Percentiles rank a stretch among this genome's conserved stretches.
These are phyloP conservation scores for Delitschia confertaspora DNA, from an alignment of 495 filamentous ascomycete genomes.

Conservation along the genomic window DNA sequence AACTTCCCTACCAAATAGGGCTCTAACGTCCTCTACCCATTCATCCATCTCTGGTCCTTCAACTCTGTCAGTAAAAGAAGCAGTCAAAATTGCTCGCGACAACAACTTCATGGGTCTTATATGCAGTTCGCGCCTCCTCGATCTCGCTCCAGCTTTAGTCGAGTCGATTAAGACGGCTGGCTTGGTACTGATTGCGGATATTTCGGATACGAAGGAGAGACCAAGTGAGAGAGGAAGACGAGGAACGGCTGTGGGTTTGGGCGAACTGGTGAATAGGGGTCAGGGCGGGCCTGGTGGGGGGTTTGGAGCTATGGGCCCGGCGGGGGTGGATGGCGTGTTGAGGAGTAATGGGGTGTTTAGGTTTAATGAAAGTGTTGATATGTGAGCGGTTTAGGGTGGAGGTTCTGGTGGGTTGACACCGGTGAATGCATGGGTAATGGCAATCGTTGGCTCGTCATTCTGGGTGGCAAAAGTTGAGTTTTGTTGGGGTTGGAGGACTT, in stretches of 20 bases:
- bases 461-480: not conserved
- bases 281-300: too few species aligned
- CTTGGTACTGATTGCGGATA: constrained; percentile 85
- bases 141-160: constrained; percentile 83
- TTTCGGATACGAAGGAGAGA: constrained; percentile 41
- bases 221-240: constrained; percentile 31
- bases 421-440: not conserved
- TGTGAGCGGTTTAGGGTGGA: too few species aligned
- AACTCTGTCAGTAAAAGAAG: constrained; percentile 84
- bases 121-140: constrained; percentile 74
- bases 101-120: constrained; percentile 99
- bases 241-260: constrained; percentile 38
- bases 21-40: constrained; percentile 21
- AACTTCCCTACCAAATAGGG: too few species aligned
- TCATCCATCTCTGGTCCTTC: constrained; percentile 55
- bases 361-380: constrained; percentile 92
- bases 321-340: constrained; percentile 78
- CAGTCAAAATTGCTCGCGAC: constrained; percentile 80
- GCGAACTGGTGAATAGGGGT: too few species aligned
- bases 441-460: not conserved
- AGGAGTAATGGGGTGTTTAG: constrained; percentile 75
- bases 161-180: constrained; percentile 91
- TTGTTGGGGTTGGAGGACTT: too few species aligned
- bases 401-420: too few species aligned
- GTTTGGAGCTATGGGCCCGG: constrained; percentile 40